Evolutionary conservation across 768 basidiomycete species (phyloP).

Genomic region (Kwoniella dendrophila): DNA sequence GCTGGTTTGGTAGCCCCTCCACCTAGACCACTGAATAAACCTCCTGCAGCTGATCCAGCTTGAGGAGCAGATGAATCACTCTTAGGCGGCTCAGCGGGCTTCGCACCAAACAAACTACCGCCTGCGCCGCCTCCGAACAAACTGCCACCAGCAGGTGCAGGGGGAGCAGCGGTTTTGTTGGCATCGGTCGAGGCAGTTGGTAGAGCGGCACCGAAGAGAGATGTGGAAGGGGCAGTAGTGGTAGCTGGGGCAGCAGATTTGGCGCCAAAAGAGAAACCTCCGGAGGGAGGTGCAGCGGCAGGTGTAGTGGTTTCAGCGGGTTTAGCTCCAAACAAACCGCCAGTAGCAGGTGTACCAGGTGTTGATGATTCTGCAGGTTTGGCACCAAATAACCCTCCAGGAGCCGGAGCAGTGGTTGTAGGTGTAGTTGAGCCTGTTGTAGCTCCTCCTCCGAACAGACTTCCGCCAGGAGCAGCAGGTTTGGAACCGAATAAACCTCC

Average conservation of each 20-base stretch:
- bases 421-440: slow-evolving; percentile 11
- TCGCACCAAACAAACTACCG: slow-evolving; percentile 22
- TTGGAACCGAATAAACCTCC: slow-evolving; percentile 35
- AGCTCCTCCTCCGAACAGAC: slow-evolving; percentile 18
- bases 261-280: slow-evolving; percentile 23
- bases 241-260: slow-evolving; percentile 33
- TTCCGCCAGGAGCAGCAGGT: slow-evolving; percentile 25
- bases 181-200: slow-evolving; percentile 9
- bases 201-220: slow-evolving; percentile 7
- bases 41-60: slow-evolving; percentile 32
- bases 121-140: slow-evolving; percentile 4
- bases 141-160: slow-evolving; percentile 13
- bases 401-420: slow-evolving; percentile 12
- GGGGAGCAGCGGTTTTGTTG: slow-evolving; percentile 21
- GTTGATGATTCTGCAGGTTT: slow-evolving; percentile 22
- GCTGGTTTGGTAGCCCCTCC: slow-evolving; percentile 17
- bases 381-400: slow-evolving; percentile 39
- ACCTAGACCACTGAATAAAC: slow-evolving; percentile 22
- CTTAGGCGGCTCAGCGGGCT: slow-evolving; percentile 32
- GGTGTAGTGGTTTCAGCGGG: slow-evolving; percentile 25
- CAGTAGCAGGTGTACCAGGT: slow-evolving; percentile 16
- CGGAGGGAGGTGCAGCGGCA: slow-evolving; percentile 30
- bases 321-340: slow-evolving; percentile 37
- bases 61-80: slow-evolving; percentile 21
- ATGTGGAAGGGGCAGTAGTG: neutral